Evolutionary conservation across 306 rosid species (phyloP), one percentile per base, ranked within the genome.

Genomic region (Betula pendula): DNA sequence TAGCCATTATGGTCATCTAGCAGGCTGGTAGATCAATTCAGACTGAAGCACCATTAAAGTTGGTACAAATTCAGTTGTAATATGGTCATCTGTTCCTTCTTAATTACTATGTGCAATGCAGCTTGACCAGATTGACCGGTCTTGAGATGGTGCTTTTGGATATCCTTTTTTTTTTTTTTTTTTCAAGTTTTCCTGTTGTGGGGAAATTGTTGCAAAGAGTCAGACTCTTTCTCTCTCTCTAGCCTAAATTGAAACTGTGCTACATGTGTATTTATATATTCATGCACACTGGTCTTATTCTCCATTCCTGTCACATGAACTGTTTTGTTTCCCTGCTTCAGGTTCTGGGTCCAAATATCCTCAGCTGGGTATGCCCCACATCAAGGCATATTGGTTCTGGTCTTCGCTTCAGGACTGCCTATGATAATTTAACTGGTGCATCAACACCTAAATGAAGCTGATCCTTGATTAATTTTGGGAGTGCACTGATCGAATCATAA

Each of bases 281-380:
- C 73, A 49, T 68, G 27, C 62, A 56, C 44, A 45, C 47, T 74
- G 19, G n/a, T 52, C 58, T 60, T 6, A 15, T 63, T 44, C 31
- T 20, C n/a, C 44, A 48, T 14, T 20, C 72, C 67, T 20, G 71
- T 70, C 24, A 66, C 71, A 22, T 62, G 45, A 69, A 24, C 43
- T 79, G 73, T 51, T 51, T 79, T 19, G 80, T 70, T 75, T 81
- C 77, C 76, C 68, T 81, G 72, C 43, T 67, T 73, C 88, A 94
- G 98, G 89, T 92, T 82, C 81, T 95, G 79, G 98, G 98, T 75
- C 90, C 96, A 78, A 90, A 87, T 84, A 81, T 89, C 51, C 87
- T 85, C 62, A 58, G 82, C 62, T 95, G 98, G 98, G 73, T 87
- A 71, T 87, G 91, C 84, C 98, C 97, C 56, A 83, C 89, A 22